A percentile compares a stretch with the other conserved stretches of the same genome.
Conservation (phyloP, 129 eudicot genomes). For the Pittosporum tobira region DNA sequence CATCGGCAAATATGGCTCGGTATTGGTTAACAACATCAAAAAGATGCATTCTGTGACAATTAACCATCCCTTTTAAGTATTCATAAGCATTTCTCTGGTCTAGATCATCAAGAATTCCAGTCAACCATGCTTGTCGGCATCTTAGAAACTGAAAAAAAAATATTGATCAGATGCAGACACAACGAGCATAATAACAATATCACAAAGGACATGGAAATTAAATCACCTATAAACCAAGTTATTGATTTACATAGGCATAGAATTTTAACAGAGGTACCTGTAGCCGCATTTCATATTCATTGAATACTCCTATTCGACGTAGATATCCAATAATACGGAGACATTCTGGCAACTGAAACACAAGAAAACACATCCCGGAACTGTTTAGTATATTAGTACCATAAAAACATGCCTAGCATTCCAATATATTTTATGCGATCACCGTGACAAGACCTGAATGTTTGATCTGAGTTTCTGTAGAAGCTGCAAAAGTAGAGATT, state of each 20-base stretch:
- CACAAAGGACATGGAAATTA: neutral
- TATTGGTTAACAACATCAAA: conserved; percentile 99
- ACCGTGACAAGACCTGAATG: conserved; percentile 55
- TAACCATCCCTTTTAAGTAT: conserved; percentile 80
- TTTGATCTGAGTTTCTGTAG: conserved; percentile 92
- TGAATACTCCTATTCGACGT: conserved; percentile 86
- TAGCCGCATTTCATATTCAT: conserved; percentile 89
- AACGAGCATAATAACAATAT: neutral
- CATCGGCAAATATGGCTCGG: conserved; percentile 94
- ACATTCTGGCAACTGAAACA: conserved; percentile 90
- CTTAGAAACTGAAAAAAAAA: conserved; percentile 62
- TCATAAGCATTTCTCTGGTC: conserved; percentile 99
- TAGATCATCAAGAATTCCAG: conserved; percentile 90
- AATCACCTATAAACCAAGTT: neutral
- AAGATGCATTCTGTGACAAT: conserved; percentile 81
- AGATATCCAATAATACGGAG: conserved; percentile 96
- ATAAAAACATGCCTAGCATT: neutral
- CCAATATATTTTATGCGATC: conserved; percentile 8
- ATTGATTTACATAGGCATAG: neutral
- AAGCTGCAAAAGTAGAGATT: conserved; percentile 89
- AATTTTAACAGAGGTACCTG: conserved; percentile 41
- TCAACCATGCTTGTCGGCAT: conserved; percentile 96
- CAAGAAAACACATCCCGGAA: conserved; percentile 5
- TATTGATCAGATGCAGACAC: conserved; percentile 8
- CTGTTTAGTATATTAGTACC: neutral